Percentiles rank a stretch among this genome's conserved stretches.
Evolutionary conservation across 805 yeast genomes (phyloP).

Genomic region (Saccharomyces eubayanus): DNA sequence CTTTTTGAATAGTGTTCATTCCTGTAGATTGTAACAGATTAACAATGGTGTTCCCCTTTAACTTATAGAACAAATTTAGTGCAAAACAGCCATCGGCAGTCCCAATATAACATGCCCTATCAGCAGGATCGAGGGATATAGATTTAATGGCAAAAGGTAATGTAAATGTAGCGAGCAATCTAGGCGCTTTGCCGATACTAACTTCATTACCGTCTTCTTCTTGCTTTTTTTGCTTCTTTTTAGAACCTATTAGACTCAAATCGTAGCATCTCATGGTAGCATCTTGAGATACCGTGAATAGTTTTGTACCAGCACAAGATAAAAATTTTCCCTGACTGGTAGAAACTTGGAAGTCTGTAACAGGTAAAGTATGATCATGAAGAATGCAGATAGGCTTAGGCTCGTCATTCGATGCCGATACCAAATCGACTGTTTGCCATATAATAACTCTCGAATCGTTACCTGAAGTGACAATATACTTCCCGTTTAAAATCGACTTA

Average conservation of each 20-base stretch:
- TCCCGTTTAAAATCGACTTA: conserved; percentile 52
- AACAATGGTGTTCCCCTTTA: conserved; percentile 34
- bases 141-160: conserved; percentile 48
- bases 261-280: conserved; percentile 68
- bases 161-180: conserved; percentile 63
- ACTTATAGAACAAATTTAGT: conserved; percentile 26
- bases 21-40: conserved; percentile 42
- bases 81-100: conserved; percentile 44
- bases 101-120: conserved; percentile 66
- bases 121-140: conserved; percentile 68
- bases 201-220: conserved; percentile 25
- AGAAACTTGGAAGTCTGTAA: conserved; percentile 36
- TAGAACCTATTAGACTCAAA: conserved; percentile 29
- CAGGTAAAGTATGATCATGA: conserved; percentile 47
- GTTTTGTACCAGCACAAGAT: conserved; percentile 42
- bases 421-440: conserved; percentile 63
- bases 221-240: conserved; percentile 1
- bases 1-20: conserved; percentile 32
- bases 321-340: conserved; percentile 38
- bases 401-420: conserved; percentile 23
- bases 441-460: conserved; percentile 69
- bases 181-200: conserved; percentile 1
- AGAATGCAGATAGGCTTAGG: conserved; percentile 52
- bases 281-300: conserved; percentile 67
- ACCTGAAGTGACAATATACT: conserved; percentile 66